phyloP scores from a whole-genome alignment of 352 stramenopile species.

The Pythium insidiosum region DNA sequence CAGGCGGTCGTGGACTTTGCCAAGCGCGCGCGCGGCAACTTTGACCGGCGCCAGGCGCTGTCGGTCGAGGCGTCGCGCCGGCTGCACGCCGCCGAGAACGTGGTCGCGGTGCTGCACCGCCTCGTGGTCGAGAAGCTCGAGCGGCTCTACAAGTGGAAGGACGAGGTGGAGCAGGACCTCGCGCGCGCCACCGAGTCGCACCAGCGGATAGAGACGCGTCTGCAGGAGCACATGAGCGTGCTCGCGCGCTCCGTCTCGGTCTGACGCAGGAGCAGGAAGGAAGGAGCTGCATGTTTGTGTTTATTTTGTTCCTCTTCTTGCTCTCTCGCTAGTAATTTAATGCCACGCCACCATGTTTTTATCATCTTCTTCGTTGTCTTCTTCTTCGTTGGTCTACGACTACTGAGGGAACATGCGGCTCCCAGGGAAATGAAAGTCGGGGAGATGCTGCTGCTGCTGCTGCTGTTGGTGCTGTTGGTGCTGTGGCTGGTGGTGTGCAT shows the following conservation, averaged over 20 bases:
- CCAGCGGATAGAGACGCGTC: conserved; percentile 34
- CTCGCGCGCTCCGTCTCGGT: conserved; percentile 42
- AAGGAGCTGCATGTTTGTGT: too few relatives aligned
- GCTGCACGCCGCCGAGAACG: conserved; percentile 59
- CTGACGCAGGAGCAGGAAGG: background rate
- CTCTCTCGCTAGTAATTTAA: too few relatives aligned
- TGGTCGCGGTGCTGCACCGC: conserved; percentile 65
- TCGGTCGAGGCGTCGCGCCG: conserved; percentile 47
- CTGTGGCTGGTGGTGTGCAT: too few relatives aligned
- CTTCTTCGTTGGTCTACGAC: too few relatives aligned
- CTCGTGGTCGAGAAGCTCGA: conserved; percentile 75
- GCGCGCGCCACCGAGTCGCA: conserved; percentile 36
- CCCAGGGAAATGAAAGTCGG: too few relatives aligned
- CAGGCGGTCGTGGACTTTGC: conserved; percentile 55
- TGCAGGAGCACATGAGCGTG: conserved; percentile 59
- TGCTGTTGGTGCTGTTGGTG: too few relatives aligned
- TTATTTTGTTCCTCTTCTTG: too few relatives aligned
- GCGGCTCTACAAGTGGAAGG: conserved; percentile 51
- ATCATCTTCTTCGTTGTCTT: too few relatives aligned
- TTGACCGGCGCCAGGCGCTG: conserved; percentile 44
- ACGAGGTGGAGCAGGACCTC: conserved; percentile 46
- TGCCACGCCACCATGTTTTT: too few relatives aligned
- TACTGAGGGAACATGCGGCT: too few relatives aligned
- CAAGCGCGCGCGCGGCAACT: conserved; percentile 47
- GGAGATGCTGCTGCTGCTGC: too few relatives aligned